These are phyloP conservation scores for Penstemon davidsonii DNA, from an alignment of 257 asterid species.

Conservation along the genomic window DNA sequence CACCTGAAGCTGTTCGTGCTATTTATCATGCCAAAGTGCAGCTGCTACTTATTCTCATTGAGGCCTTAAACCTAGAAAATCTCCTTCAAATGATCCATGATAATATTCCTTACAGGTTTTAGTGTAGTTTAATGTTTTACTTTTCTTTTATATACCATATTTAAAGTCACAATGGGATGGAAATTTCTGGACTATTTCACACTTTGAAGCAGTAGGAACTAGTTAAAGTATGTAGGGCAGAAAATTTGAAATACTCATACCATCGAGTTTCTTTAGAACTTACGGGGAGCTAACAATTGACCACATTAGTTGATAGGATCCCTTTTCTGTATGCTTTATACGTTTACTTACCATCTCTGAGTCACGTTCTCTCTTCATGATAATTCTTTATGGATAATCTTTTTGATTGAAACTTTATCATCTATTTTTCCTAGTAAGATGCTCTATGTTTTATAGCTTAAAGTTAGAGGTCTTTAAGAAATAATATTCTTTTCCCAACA, in stretches of 20 bases:
- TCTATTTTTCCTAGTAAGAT: background rate
- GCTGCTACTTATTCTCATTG: conserved; percentile 79
- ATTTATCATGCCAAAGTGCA: conserved; percentile 81
- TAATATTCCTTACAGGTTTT: conserved; percentile 80
- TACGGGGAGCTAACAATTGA: background rate
- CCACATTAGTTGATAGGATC: background rate
- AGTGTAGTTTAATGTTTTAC: conserved; percentile 16
- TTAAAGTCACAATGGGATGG: conserved; percentile 14
- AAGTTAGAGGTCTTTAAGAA: background rate
- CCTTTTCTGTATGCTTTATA: background rate
- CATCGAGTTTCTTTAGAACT: background rate
- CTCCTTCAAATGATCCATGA: conserved; percentile 93
- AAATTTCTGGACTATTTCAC: background rate
- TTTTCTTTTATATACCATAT: conserved; percentile 9
- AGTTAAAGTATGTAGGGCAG: background rate
- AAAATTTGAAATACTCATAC: background rate
- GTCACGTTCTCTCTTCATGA: background rate
- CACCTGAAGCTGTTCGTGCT: conserved; percentile 66
- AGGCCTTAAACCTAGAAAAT: conserved; percentile 81
- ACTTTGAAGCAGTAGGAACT: conserved; percentile 9
- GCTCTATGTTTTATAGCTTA: background rate
- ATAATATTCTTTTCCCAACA: background rate
- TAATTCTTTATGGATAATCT: background rate
- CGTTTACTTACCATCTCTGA: background rate
- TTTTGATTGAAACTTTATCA: background rate